These are phyloP conservation scores for Fistulinella cinereoalba DNA, from an alignment of 1,284 basidiomycete species.

Conservation along the genomic window DNA sequence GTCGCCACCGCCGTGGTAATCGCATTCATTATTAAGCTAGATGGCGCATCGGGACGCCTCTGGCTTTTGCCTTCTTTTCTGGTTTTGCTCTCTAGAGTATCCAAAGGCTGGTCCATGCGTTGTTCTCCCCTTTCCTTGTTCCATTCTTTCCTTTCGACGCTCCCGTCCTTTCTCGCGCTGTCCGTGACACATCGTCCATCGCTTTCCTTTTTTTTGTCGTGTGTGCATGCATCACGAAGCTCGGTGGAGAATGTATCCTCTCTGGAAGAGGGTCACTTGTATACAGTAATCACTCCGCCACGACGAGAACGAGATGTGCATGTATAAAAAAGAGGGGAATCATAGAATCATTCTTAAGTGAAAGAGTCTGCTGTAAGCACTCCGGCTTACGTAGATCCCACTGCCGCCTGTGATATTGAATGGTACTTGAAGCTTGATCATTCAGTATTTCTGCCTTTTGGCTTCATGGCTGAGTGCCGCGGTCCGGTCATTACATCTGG, in stretches of 20 bases:
- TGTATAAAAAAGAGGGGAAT: neutral
- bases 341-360: no score
- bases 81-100: no score
- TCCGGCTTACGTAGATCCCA: no score
- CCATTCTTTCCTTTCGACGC: no score
- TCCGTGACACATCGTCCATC: neutral
- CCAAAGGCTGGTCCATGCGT: no score
- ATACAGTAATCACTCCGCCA: neutral
- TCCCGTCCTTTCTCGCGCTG: neutral
- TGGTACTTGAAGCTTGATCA: no score
- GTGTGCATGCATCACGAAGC: neutral
- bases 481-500: no score
- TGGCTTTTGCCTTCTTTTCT: neutral
- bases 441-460: no score
- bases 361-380: no score
- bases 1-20: slow-evolving; percentile 9
- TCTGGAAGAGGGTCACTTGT: neutral
- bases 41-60: neutral
- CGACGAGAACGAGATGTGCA: neutral
- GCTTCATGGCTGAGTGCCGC: no score
- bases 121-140: no score
- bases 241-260: neutral
- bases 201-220: neutral
- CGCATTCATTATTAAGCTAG: neutral
- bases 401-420: no score